Conservation (phyloP, 306 rosid genomes). For the Pachyrhizus erosus region DNA sequence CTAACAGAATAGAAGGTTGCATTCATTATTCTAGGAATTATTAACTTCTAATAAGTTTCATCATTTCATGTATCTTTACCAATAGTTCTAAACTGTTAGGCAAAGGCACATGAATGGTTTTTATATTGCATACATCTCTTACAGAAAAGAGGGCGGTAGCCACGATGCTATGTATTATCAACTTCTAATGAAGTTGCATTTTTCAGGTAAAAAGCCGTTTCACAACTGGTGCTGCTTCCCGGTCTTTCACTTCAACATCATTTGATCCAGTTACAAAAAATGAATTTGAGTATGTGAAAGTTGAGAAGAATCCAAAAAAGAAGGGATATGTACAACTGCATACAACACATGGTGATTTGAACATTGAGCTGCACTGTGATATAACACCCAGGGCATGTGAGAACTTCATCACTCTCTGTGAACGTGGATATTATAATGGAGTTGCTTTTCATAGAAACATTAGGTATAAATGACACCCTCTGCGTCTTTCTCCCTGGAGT, state of each 20-base stretch:
- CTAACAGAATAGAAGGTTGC: not conserved
- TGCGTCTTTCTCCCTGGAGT: conserved; percentile 20
- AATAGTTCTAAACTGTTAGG: not conserved
- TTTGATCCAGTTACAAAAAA: conserved; percentile 91
- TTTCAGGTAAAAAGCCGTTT: conserved; percentile 87
- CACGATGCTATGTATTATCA: conserved; percentile 6
- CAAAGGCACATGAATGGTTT: not conserved
- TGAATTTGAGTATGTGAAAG: conserved; percentile 89
- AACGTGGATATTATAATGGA: conserved; percentile 89
- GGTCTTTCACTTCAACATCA: conserved; percentile 95
- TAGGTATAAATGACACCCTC: conserved; percentile 54
- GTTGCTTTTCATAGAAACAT: conserved; percentile 91
- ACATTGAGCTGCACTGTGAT: conserved; percentile 95
- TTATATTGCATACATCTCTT: conserved; percentile 1
- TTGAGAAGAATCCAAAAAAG: conserved; percentile 95
- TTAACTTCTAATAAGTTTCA: conserved; percentile 26
- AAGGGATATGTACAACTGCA: conserved; percentile 94
- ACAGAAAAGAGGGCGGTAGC: not conserved
- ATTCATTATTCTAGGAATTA: not conserved
- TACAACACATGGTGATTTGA: conserved; percentile 95
- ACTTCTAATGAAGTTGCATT: conserved; percentile 40
- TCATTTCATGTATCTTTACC: not conserved
- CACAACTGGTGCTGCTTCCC: conserved; percentile 96
- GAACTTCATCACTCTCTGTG: conserved; percentile 95
- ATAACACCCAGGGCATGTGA: conserved; percentile 92